phyloP scores from a whole-genome alignment of 148 eudicot genomes.

The Nepenthes mirabilis region DNA sequence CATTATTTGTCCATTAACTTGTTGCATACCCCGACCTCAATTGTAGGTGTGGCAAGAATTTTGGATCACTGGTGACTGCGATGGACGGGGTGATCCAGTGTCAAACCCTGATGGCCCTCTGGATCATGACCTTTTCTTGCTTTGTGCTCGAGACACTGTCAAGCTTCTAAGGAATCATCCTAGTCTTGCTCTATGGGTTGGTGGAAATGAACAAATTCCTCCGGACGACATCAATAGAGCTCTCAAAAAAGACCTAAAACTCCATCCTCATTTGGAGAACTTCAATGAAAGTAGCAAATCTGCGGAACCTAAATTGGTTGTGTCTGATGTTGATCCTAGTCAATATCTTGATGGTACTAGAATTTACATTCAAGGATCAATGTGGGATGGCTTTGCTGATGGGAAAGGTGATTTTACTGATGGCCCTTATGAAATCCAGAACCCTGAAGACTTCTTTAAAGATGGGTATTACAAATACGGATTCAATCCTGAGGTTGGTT shows the following conservation, averaged over 20 bases:
- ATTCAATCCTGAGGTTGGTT: slow-evolving; percentile 96
- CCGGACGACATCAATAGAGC: slow-evolving; percentile 75
- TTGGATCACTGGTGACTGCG: slow-evolving; percentile 96
- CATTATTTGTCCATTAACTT: too few species aligned
- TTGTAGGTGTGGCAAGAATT: slow-evolving; percentile 98
- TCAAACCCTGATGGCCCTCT: slow-evolving; percentile 95
- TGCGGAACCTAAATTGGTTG: slow-evolving; percentile 13
- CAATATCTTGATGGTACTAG: slow-evolving; percentile 91
- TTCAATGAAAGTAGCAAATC: slow-evolving; percentile 9
- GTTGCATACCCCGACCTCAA: neutral
- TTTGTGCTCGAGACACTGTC: slow-evolving; percentile 88
- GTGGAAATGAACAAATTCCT: slow-evolving; percentile 96
- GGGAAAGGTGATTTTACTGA: slow-evolving; percentile 78
- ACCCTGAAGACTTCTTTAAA: slow-evolving; percentile 86
- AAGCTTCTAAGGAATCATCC: slow-evolving; percentile 93
- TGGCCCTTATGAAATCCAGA: slow-evolving; percentile 95
- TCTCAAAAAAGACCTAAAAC: slow-evolving; percentile 53
- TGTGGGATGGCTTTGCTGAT: slow-evolving; percentile 99
- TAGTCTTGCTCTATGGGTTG: slow-evolving; percentile 99
- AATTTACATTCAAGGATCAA: slow-evolving; percentile 76
- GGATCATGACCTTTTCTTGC: slow-evolving; percentile 86
- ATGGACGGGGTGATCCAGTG: slow-evolving; percentile 88
- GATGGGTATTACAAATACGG: slow-evolving; percentile 68
- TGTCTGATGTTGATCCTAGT: slow-evolving; percentile 55
- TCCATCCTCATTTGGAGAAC: slow-evolving; percentile 51